Evolutionary conservation across 2,329 filamentous ascomycete species (phyloP).

Genomic region (Penicillium sp.): DNA sequence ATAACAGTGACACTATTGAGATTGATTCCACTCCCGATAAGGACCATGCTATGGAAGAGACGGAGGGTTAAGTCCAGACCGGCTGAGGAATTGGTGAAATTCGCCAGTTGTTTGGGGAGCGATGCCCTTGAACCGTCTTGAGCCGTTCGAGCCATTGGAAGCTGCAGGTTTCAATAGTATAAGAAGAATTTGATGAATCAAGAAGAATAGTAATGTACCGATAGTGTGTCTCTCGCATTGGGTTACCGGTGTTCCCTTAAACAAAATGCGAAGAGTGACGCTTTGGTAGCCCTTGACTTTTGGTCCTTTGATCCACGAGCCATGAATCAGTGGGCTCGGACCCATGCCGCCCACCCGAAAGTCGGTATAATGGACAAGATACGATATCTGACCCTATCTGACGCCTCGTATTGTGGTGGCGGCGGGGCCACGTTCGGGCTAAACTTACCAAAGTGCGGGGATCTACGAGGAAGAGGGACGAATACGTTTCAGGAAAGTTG

Average conservation of each 20-base stretch:
- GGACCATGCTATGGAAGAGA: constrained; percentile 20
- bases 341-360: background rate
- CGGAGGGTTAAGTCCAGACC: constrained; percentile 26
- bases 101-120: constrained; percentile 21
- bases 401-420: background rate
- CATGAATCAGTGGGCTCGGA: background rate
- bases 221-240: background rate
- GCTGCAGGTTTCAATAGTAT: background rate
- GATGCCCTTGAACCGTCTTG: constrained; percentile 5
- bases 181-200: background rate
- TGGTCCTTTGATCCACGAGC: background rate
- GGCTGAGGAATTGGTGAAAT: constrained; percentile 23
- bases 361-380: background rate
- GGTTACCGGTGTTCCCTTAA: background rate
- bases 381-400: constrained; percentile 4
- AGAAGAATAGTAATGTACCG: background rate
- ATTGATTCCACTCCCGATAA: constrained; percentile 13
- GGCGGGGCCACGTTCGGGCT: background rate
- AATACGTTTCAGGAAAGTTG: constrained; percentile 9
- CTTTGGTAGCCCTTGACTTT: background rate
- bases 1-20: constrained; percentile 28
- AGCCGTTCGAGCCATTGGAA: constrained; percentile 9
- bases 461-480: background rate
- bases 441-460: constrained; percentile 5
- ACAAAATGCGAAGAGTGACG: background rate